These are phyloP conservation scores for Colletotrichum kahawae DNA, from an alignment of 2,329 filamentous ascomycete species.

Conservation along the genomic window DNA sequence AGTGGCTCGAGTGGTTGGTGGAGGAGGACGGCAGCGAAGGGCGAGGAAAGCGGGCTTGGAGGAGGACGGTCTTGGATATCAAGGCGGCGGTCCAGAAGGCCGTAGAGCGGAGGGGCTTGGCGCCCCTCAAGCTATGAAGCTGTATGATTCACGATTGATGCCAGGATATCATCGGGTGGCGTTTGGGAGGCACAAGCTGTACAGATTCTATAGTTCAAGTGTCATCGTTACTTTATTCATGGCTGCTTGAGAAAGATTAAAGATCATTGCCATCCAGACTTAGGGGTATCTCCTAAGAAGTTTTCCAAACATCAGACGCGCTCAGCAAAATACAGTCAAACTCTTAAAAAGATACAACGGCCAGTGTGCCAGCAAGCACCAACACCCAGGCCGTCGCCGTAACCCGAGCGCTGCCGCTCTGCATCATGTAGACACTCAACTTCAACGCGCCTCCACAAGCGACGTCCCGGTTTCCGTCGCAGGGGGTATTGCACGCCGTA, in stretches of 20 bases:
- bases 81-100: conserved; percentile 60
- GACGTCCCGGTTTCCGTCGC: conserved; percentile 55
- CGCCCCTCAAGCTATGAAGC: conserved; percentile 50
- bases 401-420: neutral
- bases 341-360: neutral
- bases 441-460: conserved; percentile 60
- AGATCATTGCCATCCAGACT: neutral
- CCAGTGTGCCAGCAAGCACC: neutral
- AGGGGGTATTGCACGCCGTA: conserved; percentile 53
- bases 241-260: neutral
- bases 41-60: conserved; percentile 51
- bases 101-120: conserved; percentile 61
- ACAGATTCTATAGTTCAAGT: neutral
- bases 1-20: conserved; percentile 68
- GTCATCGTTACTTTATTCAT: neutral
- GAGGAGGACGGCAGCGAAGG: conserved; percentile 47
- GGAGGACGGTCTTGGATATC: conserved; percentile 44
- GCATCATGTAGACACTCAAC: conserved; percentile 46
- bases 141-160: conserved; percentile 4
- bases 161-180: conserved; percentile 1
- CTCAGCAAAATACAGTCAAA: neutral
- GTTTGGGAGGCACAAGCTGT: neutral
- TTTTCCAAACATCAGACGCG: neutral
- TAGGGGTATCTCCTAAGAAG: neutral
- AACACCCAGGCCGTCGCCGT: neutral